Percentiles rank a stretch among this genome's conserved stretches.
These are phyloP conservation scores for Polygonum aviculare DNA, from an alignment of 148 eudicot species.

Conservation along the genomic window DNA sequence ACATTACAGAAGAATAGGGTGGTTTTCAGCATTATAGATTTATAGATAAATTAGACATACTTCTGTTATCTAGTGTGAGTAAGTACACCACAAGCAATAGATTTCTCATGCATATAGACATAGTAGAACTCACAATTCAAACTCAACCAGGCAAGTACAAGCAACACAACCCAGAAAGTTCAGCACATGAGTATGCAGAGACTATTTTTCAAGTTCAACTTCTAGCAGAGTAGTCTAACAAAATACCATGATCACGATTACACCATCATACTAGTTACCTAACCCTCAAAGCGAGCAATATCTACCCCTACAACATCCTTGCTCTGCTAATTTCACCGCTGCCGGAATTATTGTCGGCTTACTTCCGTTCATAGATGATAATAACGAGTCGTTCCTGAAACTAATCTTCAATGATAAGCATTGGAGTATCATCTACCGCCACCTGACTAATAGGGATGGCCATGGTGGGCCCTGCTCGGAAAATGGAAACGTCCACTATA, in stretches of 20 bases:
- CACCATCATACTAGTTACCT: background rate
- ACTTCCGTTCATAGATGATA: background rate
- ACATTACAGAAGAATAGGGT: too few relatives aligned
- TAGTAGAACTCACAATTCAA: background rate
- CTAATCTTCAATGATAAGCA: background rate
- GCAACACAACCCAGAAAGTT: background rate
- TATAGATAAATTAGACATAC: too few relatives aligned
- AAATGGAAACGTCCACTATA: slow-evolving; percentile 22
- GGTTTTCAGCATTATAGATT: too few relatives aligned
- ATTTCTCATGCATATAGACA: background rate
- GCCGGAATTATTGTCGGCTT: background rate
- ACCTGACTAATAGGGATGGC: slow-evolving; percentile 13
- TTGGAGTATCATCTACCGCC: background rate
- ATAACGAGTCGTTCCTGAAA: background rate
- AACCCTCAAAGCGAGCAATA: background rate
- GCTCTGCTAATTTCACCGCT: background rate
- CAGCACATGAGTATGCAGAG: background rate
- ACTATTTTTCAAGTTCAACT: background rate
- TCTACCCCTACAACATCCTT: background rate
- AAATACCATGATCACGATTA: background rate
- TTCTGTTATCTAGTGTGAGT: background rate
- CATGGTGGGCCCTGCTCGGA: slow-evolving; percentile 18
- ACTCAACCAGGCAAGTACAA: slow-evolving; percentile 1
- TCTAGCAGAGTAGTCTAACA: slow-evolving; percentile 1
- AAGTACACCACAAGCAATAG: background rate